Base-by-base conservation (phyloP, 2,329 filamentous ascomycete genomes). In the Cyanodermella asteris region DNA sequence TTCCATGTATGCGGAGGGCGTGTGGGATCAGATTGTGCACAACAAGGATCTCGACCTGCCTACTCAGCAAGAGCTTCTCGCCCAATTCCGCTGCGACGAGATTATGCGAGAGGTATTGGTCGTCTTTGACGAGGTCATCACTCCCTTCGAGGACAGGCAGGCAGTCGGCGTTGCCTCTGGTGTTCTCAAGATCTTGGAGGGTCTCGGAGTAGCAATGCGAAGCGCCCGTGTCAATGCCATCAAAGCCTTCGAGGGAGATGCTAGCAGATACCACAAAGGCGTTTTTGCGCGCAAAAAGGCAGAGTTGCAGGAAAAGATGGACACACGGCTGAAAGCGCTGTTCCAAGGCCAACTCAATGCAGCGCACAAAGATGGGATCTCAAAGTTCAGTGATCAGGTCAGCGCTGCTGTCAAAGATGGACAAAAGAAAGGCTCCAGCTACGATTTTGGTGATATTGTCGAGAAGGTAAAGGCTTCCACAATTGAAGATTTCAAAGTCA, bases 11-110 rank as follows among this genome's bases (percentile, higher is more conserved):
- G 82, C 87, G 1, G 71, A 87, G 44, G 80, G 82, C 20, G 69
- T 97, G 22, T 97, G 87, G 87, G 82, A 94, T 41, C 84, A 94
- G 51, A 97, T 97, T 43, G 82, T 91, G 39, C 76, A 84, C 56
- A 97, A 97, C 61, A 97, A 97, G 51, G 87, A 97, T 42, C 60
- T 97, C 27, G 87, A 97, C 49, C 52, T 97, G 30, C 87, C 87
- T 4, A 94, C 87, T 0, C 87, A 97, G 46, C 87, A 97, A 51
- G 87, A 97, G 47, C 61, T 97, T 22, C 62, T 97, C 26, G 87
- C 87, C 7, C 87, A 97, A 47, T 97, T 94, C 55, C 70, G 87
- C 36, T 97, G 87, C 47, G 87, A 97, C 45, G 87, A 97, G 51
- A 97, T 97, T 30, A 67, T 81, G 19, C 65, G 82, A 34, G 84